These are phyloP conservation scores for Mycena rebaudengoi DNA, from an alignment of 768 basidiomycete genomes.

Conservation along the genomic window DNA sequence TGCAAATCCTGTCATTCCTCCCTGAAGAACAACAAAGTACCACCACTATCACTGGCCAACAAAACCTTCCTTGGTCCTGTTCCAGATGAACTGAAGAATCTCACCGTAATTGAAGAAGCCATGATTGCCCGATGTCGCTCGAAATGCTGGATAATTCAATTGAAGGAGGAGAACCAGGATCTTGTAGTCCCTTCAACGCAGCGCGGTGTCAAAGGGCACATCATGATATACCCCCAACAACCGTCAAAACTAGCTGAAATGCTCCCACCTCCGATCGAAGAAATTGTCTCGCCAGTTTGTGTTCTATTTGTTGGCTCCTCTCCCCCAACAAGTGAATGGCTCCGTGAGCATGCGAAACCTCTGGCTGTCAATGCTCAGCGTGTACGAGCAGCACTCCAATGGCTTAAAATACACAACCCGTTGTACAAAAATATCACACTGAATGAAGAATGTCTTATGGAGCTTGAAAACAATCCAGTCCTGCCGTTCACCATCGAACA, in stretches of 20 bases:
- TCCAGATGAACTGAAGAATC: too few species aligned
- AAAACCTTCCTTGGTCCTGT: slow-evolving; percentile 1
- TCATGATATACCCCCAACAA: background rate
- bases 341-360: background rate
- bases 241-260: background rate
- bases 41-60: slow-evolving; percentile 7
- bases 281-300: background rate
- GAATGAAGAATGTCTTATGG: background rate
- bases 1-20: background rate
- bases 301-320: background rate
- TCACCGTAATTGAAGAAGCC: too few species aligned
- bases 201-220: slow-evolving; percentile 1
- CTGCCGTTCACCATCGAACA: slow-evolving; percentile 3
- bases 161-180: background rate
- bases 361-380: too few species aligned
- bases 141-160: too few species aligned
- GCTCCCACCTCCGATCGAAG: slow-evolving; percentile 4
- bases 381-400: background rate
- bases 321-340: background rate
- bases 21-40: background rate
- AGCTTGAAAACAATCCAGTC: background rate
- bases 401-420: slow-evolving; percentile 3
- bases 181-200: slow-evolving; percentile 23
- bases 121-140: too few species aligned
- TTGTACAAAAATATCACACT: background rate